Evolutionary conservation across 345 rosid species (phyloP), one percentile per base, ranked within the genome.

Genomic region (Isatis tinctoria): DNA sequence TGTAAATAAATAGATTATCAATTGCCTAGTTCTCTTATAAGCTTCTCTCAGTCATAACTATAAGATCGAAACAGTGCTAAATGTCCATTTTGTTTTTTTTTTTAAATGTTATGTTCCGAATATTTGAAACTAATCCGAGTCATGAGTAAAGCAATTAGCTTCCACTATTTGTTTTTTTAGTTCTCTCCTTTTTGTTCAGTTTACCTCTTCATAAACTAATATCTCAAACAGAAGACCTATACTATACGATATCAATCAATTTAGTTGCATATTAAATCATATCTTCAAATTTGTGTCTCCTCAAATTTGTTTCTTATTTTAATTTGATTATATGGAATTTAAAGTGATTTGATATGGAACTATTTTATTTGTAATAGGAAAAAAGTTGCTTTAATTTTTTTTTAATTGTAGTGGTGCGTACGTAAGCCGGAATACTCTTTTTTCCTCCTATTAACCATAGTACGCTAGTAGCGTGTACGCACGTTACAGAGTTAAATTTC

Each of bases 1-100:
- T 76, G 75, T 76, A 76, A 13, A 56, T 76, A 76, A 62, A 54
- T 69, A 61, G 70, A 69, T 76, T 2, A 70, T 27, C 20, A 54
- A 44, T 27, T 76, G 52, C 27, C 37, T 63, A 26, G 6, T 76
- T 69, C 70, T 76, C 79, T 69, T 39, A 40, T n/a, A 60, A 74
- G 54, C 27, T 49, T 20, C 20, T 33, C 22, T 20, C 45, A 67
- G 28, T 74, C 16, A 8, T 56, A 43, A 2, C 33, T 64, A 64
- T 33, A 43, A 30, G 8, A 17, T 73, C 61, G 14, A 20, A 64
- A 63, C 53, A 61, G 35, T 20, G 4, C 35, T 64, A 53, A 32
- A 30, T 73, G 56, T 63, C 69, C 53, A 18, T 28, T 39, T 37
- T n/a, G 1, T 56, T 56, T 6, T 54, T 18, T 14, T 4, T 30